Conservation (phyloP, 78 protist genomes). For the Pigoraptor vietnamica region DNA sequence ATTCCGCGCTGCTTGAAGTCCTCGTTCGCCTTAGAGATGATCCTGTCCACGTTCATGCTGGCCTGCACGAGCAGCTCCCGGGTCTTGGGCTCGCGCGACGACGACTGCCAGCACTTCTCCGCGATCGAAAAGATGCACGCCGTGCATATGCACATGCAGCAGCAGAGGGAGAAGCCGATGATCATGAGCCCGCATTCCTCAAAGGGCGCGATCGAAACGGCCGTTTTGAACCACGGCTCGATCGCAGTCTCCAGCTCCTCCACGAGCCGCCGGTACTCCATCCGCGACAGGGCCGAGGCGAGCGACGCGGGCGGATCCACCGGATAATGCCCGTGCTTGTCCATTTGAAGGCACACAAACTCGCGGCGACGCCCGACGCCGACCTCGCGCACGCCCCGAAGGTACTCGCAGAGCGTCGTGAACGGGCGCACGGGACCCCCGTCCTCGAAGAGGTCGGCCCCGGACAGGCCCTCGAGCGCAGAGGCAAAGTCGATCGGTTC, state of each 20-base stretch:
- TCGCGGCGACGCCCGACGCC: background rate
- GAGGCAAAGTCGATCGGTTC: background rate
- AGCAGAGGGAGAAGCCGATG: background rate
- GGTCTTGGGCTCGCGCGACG: background rate
- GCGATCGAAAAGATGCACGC: too few species aligned
- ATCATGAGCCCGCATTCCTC: background rate
- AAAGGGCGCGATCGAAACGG: background rate
- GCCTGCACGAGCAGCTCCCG: background rate
- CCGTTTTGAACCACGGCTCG: background rate
- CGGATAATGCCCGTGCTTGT: background rate
- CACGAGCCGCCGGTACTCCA: background rate
- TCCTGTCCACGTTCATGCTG: background rate
- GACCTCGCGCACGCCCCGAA: background rate
- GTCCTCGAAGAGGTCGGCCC: background rate
- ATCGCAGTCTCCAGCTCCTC: background rate
- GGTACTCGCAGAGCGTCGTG: background rate
- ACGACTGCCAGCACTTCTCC: too few species aligned
- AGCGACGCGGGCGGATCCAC: background rate
- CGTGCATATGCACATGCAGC: background rate
- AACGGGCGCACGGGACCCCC: background rate
- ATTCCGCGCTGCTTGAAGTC: background rate
- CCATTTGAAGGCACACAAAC: background rate
- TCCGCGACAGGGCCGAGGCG: background rate
- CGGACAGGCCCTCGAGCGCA: too few species aligned
- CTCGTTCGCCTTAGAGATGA: background rate